These are phyloP conservation scores for Mortierella sp. DNA, from an alignment of 371 early-diverging fungal genomes.

Conservation along the genomic window DNA sequence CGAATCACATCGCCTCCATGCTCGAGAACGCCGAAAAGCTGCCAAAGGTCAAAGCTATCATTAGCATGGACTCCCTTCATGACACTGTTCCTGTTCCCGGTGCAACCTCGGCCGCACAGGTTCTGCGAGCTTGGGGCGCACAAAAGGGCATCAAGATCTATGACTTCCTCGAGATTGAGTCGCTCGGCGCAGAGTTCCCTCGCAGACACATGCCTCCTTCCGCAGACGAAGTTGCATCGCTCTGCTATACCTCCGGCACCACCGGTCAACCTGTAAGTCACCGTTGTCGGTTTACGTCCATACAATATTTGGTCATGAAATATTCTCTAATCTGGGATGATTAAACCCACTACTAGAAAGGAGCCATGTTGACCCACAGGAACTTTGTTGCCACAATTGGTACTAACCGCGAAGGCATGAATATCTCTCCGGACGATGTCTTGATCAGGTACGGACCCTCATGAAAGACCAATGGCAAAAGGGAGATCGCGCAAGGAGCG, in stretches of 20 bases:
- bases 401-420: conserved; percentile 61
- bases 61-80: conserved; percentile 80
- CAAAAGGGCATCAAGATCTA: conserved; percentile 62
- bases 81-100: conserved; percentile 58
- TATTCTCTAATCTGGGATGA: too few relatives aligned
- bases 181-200: conserved; percentile 67
- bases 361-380: conserved; percentile 67
- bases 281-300: too few relatives aligned
- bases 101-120: conserved; percentile 57
- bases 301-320: not conserved
- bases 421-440: conserved; percentile 54
- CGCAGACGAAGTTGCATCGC: conserved; percentile 73
- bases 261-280: conserved; percentile 78
- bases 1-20: conserved; percentile 71
- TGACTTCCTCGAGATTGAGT: conserved; percentile 73
- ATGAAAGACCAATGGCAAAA: too few relatives aligned
- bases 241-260: conserved; percentile 97
- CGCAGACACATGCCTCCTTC: conserved; percentile 54
- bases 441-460: conserved; percentile 61
- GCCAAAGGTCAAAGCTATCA: conserved; percentile 73
- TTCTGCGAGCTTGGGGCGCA: conserved; percentile 64
- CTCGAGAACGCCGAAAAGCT: conserved; percentile 67
- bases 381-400: conserved; percentile 63
- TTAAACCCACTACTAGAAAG: conserved; percentile 57
- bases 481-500: too few relatives aligned